Percentiles rank a stretch among this genome's conserved stretches.
Evolutionary conservation across 768 basidiomycete species (phyloP).

Genomic region (Galerina sulciceps): DNA sequence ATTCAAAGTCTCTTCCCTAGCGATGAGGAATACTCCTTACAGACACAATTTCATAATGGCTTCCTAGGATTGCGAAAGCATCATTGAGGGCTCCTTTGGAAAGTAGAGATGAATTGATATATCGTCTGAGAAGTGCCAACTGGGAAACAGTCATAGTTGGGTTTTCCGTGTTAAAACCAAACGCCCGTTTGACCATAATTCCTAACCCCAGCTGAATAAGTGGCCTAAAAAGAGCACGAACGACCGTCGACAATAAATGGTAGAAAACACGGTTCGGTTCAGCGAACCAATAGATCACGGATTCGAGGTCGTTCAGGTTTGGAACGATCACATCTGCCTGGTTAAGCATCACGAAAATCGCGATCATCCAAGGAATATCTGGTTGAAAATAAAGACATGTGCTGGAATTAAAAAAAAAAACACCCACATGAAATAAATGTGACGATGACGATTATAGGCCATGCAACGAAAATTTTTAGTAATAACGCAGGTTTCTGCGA

Average conservation of each 20-base stretch:
- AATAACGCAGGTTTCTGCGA: conserved; percentile 32
- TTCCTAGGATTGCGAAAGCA: conserved; percentile 47
- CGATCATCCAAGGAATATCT: conserved; percentile 49
- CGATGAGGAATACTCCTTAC: conserved; percentile 23
- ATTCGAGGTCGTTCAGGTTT: conserved; percentile 38
- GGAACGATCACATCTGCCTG: conserved; percentile 28
- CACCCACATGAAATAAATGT: conserved; percentile 36
- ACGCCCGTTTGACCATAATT: conserved; percentile 42
- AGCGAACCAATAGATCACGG: conserved; percentile 49
- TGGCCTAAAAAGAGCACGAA: conserved; percentile 39
- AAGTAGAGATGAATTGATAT: conserved; percentile 41
- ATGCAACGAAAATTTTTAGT: conserved; percentile 40
- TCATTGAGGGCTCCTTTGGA: conserved; percentile 38
- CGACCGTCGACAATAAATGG: conserved; percentile 43
- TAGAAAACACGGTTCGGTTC: conserved; percentile 40
- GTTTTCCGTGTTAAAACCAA: conserved; percentile 42
- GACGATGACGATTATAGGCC: conserved; percentile 42
- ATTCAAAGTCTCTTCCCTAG: no score
- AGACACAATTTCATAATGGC: conserved; percentile 50
- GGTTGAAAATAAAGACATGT: background rate
- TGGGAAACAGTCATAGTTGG: conserved; percentile 29
- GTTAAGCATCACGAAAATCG: conserved; percentile 42
- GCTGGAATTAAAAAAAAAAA: background rate
- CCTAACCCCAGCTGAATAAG: conserved; percentile 41
- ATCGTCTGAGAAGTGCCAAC: conserved; percentile 35